These are phyloP conservation scores for Beta corolliflora DNA, from an alignment of 179 eudicot genomes.

Conservation along the genomic window DNA sequence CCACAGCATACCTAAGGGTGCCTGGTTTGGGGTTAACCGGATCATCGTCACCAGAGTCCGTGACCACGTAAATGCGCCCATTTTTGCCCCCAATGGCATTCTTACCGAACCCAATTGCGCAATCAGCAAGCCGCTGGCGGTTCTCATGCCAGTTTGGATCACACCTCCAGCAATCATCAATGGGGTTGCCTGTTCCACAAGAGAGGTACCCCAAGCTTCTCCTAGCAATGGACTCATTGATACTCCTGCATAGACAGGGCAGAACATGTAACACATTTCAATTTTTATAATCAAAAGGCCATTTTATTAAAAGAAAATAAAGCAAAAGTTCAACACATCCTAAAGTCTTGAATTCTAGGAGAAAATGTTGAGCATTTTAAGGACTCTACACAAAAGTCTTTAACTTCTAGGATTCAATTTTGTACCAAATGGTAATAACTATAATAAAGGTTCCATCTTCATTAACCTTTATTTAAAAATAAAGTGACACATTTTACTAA, in stretches of 20 bases:
- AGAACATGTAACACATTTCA: not conserved
- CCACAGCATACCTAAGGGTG: slow-evolving; percentile 57
- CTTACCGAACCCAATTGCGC: slow-evolving; percentile 76
- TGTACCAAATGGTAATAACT: not conserved
- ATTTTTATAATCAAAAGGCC: not conserved
- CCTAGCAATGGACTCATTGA: slow-evolving; percentile 57
- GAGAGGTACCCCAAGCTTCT: slow-evolving; percentile 61
- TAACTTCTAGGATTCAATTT: not conserved
- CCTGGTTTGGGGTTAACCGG: slow-evolving; percentile 66
- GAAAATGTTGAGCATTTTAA: not conserved
- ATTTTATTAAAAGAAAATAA: not conserved
- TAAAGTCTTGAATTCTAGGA: not conserved
- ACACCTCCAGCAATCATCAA: slow-evolving; percentile 87
- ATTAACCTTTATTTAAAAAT: not conserved
- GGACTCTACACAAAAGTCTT: not conserved
- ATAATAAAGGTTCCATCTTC: not conserved
- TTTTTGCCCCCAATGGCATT: slow-evolving; percentile 65
- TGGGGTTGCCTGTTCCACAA: slow-evolving; percentile 74
- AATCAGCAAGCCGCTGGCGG: slow-evolving; percentile 67
- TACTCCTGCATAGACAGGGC: slow-evolving; percentile 38
- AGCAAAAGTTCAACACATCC: not conserved
- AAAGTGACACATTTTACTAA: not conserved
- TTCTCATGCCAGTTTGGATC: slow-evolving; percentile 67
- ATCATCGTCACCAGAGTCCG: slow-evolving; percentile 57
- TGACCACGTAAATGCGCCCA: slow-evolving; percentile 67